Percentiles rank a stretch among this genome's conserved stretches.
Evolutionary conservation across 768 basidiomycete species (phyloP).

Genomic region (Hemileccinum rubropunctum): DNA sequence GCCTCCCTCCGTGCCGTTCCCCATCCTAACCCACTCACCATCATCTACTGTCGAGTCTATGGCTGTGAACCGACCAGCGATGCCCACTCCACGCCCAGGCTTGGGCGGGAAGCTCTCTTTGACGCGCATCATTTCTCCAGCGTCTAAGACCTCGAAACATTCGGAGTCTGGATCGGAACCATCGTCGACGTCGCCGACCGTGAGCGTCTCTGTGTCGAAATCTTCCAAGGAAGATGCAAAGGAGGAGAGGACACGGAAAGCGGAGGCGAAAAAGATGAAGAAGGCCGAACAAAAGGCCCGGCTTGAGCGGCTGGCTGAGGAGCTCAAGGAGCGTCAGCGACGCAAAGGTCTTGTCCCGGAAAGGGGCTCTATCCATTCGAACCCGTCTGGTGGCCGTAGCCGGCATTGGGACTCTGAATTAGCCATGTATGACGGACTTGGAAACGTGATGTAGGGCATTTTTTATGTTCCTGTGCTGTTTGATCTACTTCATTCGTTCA

Average conservation of each 20-base stretch:
- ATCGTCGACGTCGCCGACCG: slow-evolving; percentile 18
- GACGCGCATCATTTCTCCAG: slow-evolving; percentile 28
- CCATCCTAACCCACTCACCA: slow-evolving; percentile 17
- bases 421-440: slow-evolving; percentile 35
- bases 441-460: slow-evolving; percentile 19
- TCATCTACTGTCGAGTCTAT: slow-evolving; percentile 9
- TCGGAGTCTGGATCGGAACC: slow-evolving; percentile 5
- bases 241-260: slow-evolving; percentile 44
- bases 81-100: slow-evolving; percentile 6
- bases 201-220: slow-evolving; percentile 9
- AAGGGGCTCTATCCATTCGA: slow-evolving; percentile 29
- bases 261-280: slow-evolving; percentile 41
- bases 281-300: slow-evolving; percentile 41
- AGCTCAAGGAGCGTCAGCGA: slow-evolving; percentile 40
- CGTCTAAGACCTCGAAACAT: slow-evolving; percentile 14
- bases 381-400: slow-evolving; percentile 22
- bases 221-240: slow-evolving; percentile 24
- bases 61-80: neutral
- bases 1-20: slow-evolving; percentile 13
- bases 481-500: slow-evolving; percentile 16
- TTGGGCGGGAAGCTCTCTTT: slow-evolving; percentile 20
- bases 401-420: slow-evolving; percentile 21
- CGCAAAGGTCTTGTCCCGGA: slow-evolving; percentile 31
- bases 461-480: slow-evolving; percentile 1
- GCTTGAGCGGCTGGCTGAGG: slow-evolving; percentile 42